Conservation (phyloP, 495 filamentous ascomycete genomes). For the Viridothelium virens region DNA sequence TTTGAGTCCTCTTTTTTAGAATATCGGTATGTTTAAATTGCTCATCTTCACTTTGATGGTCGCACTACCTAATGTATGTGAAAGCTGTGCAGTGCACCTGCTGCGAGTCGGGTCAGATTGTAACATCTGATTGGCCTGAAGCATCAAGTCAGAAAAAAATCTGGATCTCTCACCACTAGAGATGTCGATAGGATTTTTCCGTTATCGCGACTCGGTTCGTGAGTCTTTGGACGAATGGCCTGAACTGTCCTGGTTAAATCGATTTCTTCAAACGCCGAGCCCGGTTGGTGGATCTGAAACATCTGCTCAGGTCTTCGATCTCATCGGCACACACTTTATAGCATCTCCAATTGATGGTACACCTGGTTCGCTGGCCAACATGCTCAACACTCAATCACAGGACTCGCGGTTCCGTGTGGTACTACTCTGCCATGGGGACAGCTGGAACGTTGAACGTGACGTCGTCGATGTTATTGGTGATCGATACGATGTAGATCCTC, state of each 20-base stretch:
- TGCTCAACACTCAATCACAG: background rate
- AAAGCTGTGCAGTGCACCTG: background rate
- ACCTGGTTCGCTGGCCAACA: background rate
- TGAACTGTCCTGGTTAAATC: background rate
- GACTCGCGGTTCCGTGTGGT: background rate
- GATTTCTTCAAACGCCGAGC: background rate
- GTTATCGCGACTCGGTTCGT: background rate
- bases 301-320: background rate
- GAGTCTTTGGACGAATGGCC: background rate
- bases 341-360: background rate
- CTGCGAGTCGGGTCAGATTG: background rate
- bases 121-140: background rate
- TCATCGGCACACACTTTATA: background rate
- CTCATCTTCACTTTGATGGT: background rate
- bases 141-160: background rate
- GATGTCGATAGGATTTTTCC: background rate
- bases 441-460: background rate
- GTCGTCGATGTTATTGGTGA: background rate
- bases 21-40: background rate
- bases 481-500: background rate
- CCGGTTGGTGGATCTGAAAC: background rate
- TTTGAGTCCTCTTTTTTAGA: background rate
- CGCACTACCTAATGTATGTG: background rate
- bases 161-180: background rate
- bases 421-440: background rate